Evolutionary conservation across 1,139 yeast genomes (phyloP).

Genomic region (Saccharomyces hybrid): DNA sequence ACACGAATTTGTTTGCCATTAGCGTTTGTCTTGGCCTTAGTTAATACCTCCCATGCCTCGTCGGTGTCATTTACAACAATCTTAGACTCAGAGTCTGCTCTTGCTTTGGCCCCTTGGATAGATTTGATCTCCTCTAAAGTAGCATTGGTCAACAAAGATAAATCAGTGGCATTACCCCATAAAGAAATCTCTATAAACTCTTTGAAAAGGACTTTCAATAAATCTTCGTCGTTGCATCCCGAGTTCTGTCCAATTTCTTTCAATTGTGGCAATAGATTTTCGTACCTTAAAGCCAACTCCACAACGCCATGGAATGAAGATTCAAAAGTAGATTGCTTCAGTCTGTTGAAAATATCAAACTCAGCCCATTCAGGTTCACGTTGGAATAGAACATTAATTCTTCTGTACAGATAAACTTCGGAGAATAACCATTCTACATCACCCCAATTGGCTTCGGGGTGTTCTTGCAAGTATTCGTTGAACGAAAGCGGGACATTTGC

Average conservation of each 20-base stretch:
- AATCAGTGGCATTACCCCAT: constrained; percentile 98
- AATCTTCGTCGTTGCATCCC: constrained; percentile 36
- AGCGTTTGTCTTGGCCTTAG: constrained; percentile 25
- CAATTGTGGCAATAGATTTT: constrained; percentile 35
- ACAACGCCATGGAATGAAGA: constrained; percentile 72
- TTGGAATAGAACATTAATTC: constrained; percentile 44
- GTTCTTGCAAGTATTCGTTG: constrained; percentile 39
- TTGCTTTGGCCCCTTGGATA: constrained; percentile 81
- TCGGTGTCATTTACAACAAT: constrained; percentile 72
- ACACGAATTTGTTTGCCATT: constrained; percentile 41
- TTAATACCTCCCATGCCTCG: constrained; percentile 53
- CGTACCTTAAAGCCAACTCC: constrained; percentile 70
- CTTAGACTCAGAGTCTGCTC: constrained; percentile 76
- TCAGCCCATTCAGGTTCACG: constrained; percentile 35
- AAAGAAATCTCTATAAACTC: constrained; percentile 84
- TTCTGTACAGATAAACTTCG: constrained; percentile 78
- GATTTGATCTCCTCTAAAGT: constrained; percentile 82
- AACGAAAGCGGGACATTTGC: constrained; percentile 44
- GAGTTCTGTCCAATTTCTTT: constrained; percentile 12
- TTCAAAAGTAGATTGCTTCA: constrained; percentile 67
- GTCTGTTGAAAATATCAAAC: constrained; percentile 58
- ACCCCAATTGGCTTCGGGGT: constrained; percentile 45
- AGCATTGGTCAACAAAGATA: constrained; percentile 78
- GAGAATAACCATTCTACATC: constrained; percentile 89
- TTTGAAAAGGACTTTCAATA: constrained; percentile 49